These are phyloP conservation scores for Phragmites australis DNA, from an alignment of 176 grass and related monocot species.

Conservation along the genomic window DNA sequence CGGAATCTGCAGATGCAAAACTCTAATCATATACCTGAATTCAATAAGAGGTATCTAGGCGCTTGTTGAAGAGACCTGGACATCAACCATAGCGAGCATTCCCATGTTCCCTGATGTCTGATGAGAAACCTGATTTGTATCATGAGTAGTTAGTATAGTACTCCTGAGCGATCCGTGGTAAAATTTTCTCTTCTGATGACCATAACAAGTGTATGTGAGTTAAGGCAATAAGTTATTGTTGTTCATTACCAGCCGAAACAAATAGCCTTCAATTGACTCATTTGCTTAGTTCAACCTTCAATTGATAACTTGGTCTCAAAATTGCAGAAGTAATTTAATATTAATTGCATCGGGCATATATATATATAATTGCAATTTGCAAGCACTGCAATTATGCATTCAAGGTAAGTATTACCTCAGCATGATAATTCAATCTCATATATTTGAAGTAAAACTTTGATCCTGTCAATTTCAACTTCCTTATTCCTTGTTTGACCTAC, in stretches of 20 bases:
- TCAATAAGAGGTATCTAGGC: background rate
- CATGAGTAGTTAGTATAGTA: background rate
- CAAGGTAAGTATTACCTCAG: no score
- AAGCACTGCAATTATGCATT: no score
- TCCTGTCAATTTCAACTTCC: no score
- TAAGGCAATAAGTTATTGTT: background rate
- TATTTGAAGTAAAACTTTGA: no score
- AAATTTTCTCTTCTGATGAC: background rate
- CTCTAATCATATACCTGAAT: conserved; percentile 9
- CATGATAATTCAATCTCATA: no score
- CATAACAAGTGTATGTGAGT: background rate
- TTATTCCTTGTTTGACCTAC: no score
- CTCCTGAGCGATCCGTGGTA: background rate
- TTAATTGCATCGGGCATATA: no score
- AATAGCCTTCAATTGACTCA: conserved; percentile 39
- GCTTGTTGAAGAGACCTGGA: conserved; percentile 52
- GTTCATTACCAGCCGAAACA: conserved; percentile 74
- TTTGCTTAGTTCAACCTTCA: no score
- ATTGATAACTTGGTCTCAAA: no score
- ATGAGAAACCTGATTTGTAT: conserved; percentile 65
- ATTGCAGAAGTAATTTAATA: no score
- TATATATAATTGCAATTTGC: no score
- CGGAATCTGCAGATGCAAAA: conserved; percentile 57
- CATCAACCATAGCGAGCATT: conserved; percentile 75
- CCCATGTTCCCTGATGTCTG: conserved; percentile 55